A percentile compares a stretch with the other conserved stretches of the same genome.
Evolutionary conservation across 176 grass and related monocot species (phyloP).

Genomic region (Carex parvula): DNA sequence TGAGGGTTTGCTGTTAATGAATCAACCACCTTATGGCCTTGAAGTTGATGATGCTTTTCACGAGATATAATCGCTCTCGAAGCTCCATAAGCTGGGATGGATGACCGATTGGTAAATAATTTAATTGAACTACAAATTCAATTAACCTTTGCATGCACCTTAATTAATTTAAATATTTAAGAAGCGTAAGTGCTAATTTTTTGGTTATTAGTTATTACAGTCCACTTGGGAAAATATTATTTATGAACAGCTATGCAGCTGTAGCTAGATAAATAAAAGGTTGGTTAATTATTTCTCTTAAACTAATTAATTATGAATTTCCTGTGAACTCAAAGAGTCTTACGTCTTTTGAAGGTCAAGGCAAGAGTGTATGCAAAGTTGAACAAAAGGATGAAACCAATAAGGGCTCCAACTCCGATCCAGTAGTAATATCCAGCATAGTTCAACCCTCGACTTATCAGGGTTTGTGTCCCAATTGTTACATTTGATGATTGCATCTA

Average conservation of each 20-base stretch:
- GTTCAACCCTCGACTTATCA: slow-evolving; percentile 59
- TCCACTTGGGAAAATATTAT: not conserved
- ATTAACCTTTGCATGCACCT: not conserved
- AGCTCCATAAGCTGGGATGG: slow-evolving; percentile 19
- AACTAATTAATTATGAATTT: not conserved
- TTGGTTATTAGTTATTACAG: not conserved
- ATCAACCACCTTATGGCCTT: not conserved
- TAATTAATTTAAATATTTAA: slow-evolving; percentile 4
- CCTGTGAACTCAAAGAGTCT: not conserved
- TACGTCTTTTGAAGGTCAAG: slow-evolving; percentile 64
- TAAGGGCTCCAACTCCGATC: slow-evolving; percentile 66
- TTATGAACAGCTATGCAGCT: not conserved
- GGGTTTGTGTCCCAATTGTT: slow-evolving; percentile 46
- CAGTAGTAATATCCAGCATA: slow-evolving; percentile 64
- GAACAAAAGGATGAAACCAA: slow-evolving; percentile 50
- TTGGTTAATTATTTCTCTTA: not conserved
- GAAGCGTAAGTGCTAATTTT: not conserved
- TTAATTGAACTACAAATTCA: not conserved
- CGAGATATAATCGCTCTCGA: slow-evolving; percentile 15
- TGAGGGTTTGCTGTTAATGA: not conserved
- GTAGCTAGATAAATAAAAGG: not conserved
- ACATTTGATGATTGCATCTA: slow-evolving; percentile 37
- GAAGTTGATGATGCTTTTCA: slow-evolving; percentile 17
- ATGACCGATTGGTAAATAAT: not conserved
- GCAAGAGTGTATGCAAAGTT: slow-evolving; percentile 52